A percentile compares a stretch with the other conserved stretches of the same genome.
Conservation (phyloP, 2,329 filamentous ascomycete genomes). For the Scedosporium dehoogii region DNA sequence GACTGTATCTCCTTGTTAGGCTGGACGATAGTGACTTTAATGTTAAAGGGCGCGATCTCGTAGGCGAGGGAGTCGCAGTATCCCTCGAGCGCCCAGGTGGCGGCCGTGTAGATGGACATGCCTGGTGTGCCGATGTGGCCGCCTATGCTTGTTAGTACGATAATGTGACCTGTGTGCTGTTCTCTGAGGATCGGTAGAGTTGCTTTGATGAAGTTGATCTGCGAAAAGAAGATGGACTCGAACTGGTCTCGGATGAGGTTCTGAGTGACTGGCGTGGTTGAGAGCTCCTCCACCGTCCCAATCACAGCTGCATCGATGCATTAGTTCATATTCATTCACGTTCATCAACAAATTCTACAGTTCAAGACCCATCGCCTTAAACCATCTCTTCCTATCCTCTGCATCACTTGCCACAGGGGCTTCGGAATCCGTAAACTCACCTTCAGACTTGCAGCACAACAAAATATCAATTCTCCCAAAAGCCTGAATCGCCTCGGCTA, state of each 20-base stretch:
- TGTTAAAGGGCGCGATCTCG: conserved; percentile 92
- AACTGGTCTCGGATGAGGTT: conserved; percentile 85
- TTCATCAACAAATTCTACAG: neutral
- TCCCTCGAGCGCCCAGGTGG: conserved; percentile 90
- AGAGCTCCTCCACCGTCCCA: conserved; percentile 83
- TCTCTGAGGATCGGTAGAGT: conserved; percentile 68
- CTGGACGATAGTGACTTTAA: conserved; percentile 93
- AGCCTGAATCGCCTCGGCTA: conserved; percentile 74
- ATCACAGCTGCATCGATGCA: conserved; percentile 58
- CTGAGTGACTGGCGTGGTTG: conserved; percentile 59
- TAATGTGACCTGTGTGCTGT: conserved; percentile 79
- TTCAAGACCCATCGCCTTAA: too few relatives aligned
- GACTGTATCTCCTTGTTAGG: conserved; percentile 87
- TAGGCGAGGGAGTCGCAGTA: conserved; percentile 94
- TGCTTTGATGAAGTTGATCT: conserved; percentile 92
- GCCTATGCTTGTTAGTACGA: conserved; percentile 80
- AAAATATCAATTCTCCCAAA: conserved; percentile 87
- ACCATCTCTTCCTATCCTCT: neutral
- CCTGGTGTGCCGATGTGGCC: conserved; percentile 90
- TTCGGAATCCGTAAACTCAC: conserved; percentile 29
- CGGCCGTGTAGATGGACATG: conserved; percentile 81
- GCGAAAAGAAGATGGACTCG: conserved; percentile 88
- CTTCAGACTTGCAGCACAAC: conserved; percentile 80
- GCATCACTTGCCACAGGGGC: neutral
- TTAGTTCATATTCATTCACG: neutral